Evolutionary conservation across 2,329 filamentous ascomycete species (phyloP).

Genomic region (Reticulascus tulasneorum): DNA sequence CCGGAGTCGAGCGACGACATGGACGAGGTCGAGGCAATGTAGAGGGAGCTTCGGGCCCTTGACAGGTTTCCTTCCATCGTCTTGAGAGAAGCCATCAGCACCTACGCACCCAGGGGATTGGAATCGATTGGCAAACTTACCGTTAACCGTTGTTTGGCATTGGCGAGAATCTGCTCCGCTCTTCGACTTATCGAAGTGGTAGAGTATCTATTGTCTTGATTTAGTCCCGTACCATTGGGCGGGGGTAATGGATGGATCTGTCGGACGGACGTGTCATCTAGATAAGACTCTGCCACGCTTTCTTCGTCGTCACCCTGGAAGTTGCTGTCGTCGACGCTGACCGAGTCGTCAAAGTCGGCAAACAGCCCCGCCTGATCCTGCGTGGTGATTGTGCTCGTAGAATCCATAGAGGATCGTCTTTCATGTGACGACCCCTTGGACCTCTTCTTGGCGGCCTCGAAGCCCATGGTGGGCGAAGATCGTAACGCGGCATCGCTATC

Average conservation of each 20-base stretch:
- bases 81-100: no score
- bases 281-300: constrained; percentile 56
- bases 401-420: constrained; percentile 54
- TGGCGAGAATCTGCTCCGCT: constrained; percentile 86
- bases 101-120: background rate
- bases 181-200: constrained; percentile 74
- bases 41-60: constrained; percentile 68
- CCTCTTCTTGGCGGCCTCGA: constrained; percentile 41
- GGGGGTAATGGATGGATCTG: constrained; percentile 23
- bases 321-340: constrained; percentile 60
- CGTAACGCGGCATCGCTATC: constrained; percentile 20
- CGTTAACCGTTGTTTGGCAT: constrained; percentile 84
- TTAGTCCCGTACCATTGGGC: constrained; percentile 22
- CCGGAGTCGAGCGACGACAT: constrained; percentile 38
- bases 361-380: constrained; percentile 46
- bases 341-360: constrained; percentile 57
- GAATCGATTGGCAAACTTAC: constrained; percentile 48
- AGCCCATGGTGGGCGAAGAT: constrained; percentile 40
- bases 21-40: constrained; percentile 34
- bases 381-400: constrained; percentile 56
- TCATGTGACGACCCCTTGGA: constrained; percentile 40
- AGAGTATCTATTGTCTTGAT: constrained; percentile 54
- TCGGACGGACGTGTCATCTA: constrained; percentile 38
- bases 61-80: constrained; percentile 91
- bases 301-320: constrained; percentile 67